phyloP scores from a whole-genome alignment of 805 yeast genomes.

The Candida qinlingensis region DNA sequence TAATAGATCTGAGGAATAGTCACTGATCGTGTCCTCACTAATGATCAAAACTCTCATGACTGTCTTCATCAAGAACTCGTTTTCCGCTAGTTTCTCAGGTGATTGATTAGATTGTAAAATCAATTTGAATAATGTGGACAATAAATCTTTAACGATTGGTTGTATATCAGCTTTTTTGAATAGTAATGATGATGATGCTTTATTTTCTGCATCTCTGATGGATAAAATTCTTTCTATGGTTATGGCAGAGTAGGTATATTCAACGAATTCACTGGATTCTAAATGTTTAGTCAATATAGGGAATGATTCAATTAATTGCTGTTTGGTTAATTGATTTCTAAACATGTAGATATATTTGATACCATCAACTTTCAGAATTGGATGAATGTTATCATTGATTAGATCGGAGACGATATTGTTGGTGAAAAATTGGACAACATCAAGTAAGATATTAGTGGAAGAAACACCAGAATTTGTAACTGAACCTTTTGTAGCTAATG shows the following conservation, averaged over 20 bases:
- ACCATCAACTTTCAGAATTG: constrained; percentile 86
- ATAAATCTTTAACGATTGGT: constrained; percentile 53
- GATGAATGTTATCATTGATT: constrained; percentile 50
- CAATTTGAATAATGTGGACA: constrained; percentile 61
- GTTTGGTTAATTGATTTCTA: constrained; percentile 88
- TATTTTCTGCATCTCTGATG: constrained; percentile 49
- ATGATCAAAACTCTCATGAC: constrained; percentile 76
- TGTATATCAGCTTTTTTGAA: constrained; percentile 72
- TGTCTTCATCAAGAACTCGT: constrained; percentile 88
- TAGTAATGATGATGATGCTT: constrained; percentile 36
- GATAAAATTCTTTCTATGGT: constrained; percentile 86
- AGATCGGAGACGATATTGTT: constrained; percentile 80
- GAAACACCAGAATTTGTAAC: constrained; percentile 85
- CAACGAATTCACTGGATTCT: constrained; percentile 63
- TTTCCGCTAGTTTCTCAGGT: constrained; percentile 92
- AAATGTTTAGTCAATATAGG: constrained; percentile 75
- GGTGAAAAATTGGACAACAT: constrained; percentile 81
- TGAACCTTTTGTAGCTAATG: constrained; percentile 88
- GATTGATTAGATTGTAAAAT: constrained; percentile 53
- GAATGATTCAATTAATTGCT: constrained; percentile 71
- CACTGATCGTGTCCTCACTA: constrained; percentile 57
- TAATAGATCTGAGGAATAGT: constrained; percentile 41
- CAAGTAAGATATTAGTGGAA: constrained; percentile 76
- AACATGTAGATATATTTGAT: constrained; percentile 85
- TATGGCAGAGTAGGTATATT: constrained; percentile 89